These are phyloP conservation scores for Tricholoma terreum DNA, from an alignment of 768 basidiomycete species.

Conservation along the genomic window DNA sequence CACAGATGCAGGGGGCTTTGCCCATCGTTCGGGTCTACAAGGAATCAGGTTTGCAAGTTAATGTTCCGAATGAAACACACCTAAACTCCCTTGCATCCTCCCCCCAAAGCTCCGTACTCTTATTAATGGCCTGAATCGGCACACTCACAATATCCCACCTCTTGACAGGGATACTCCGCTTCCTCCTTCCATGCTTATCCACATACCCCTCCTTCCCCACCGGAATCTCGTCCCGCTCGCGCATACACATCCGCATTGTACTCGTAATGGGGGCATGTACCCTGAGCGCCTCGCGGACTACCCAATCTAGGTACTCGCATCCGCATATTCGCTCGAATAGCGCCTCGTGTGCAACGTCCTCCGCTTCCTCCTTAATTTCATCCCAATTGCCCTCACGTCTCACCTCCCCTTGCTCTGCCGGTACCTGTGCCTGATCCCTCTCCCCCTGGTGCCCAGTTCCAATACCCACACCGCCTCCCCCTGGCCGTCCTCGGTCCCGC, in stretches of 20 bases:
- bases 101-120: conserved; percentile 55
- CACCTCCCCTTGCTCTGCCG: background rate
- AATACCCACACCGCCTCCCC: background rate
- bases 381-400: conserved; percentile 15
- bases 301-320: conserved; percentile 59
- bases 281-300: conserved; percentile 56
- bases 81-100: conserved; percentile 61
- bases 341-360: conserved; percentile 12
- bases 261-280: conserved; percentile 55
- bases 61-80: too few species aligned
- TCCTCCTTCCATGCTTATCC: conserved; percentile 28
- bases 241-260: conserved; percentile 52
- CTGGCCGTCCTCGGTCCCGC: background rate
- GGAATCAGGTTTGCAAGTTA: too few species aligned
- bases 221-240: conserved; percentile 9
- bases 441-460: too few species aligned
- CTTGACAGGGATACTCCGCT: conserved; percentile 35
- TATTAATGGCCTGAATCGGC: conserved; percentile 60
- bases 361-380: conserved; percentile 8
- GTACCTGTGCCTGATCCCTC: background rate
- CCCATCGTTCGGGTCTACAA: conserved; percentile 54
- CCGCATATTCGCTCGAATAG: conserved; percentile 25
- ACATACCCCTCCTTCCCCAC: conserved; percentile 11
- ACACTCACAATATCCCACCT: conserved; percentile 57
- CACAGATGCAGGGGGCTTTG: conserved; percentile 32